Conservation (phyloP, 1,284 basidiomycete species). For the Cryptococcus jaspeensis region DNA sequence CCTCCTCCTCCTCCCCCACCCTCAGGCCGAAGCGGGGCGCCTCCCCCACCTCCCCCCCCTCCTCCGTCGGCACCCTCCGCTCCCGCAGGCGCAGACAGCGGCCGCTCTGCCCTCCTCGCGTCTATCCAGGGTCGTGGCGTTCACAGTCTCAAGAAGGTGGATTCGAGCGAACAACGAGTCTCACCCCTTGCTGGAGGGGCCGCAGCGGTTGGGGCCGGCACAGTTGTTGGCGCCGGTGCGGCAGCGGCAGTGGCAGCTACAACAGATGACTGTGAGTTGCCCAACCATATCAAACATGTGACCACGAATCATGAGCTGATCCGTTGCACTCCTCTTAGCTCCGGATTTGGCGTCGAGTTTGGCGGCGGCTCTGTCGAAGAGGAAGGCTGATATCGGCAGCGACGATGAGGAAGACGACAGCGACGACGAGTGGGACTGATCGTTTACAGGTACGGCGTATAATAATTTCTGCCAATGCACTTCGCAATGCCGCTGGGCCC, state of each 20-base stretch:
- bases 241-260: constrained; percentile 31
- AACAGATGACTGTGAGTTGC: constrained; percentile 28
- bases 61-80: constrained; percentile 48
- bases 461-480: too few relatives aligned
- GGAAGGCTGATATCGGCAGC: constrained; percentile 88
- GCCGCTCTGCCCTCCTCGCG: constrained; percentile 63
- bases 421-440: constrained; percentile 77
- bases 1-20: constrained; percentile 59
- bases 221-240: constrained; percentile 24
- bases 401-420: constrained; percentile 87
- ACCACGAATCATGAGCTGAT: neutral
- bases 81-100: constrained; percentile 36
- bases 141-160: constrained; percentile 68
- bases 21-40: constrained; percentile 76
- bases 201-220: constrained; percentile 51
- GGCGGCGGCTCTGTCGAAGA: constrained; percentile 65
- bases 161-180: constrained; percentile 35
- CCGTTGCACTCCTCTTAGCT: constrained; percentile 24
- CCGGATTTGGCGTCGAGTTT: constrained; percentile 65
- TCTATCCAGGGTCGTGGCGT: constrained; percentile 70
- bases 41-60: constrained; percentile 67
- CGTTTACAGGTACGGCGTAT: too few relatives aligned
- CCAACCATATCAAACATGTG: neutral
- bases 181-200: constrained; percentile 55
- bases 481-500: too few relatives aligned